Evolutionary conservation across 345 rosid genomes (phyloP), one percentile per base, ranked within the genome.

Genomic region (Lepidium aucheri): DNA sequence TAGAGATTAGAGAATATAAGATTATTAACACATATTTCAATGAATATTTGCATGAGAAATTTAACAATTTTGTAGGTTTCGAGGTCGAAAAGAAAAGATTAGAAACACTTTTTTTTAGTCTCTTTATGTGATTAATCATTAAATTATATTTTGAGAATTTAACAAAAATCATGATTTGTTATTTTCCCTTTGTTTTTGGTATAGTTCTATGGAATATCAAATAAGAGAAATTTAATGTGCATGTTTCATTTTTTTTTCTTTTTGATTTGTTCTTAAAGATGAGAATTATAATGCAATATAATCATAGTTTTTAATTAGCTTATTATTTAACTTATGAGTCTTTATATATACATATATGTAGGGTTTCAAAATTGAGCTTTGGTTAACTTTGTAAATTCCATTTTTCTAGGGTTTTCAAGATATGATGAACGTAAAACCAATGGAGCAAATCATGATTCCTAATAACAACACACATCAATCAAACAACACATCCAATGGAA

Each of bases 401-500:
- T 4, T 50, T n/a, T 53, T 74, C 17, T 39, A 74, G 77, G 73
- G 77, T 14, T 74, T 74, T 24, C 77, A 74, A 74, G 77, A 74
- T 39, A 60, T 74, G 73, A 74, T 67, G 68, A 74, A 74, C 53
- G 69, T 54, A 38, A 67, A 74, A 74, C 73, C 77, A 60, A 74
- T 74, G 73, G 77, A 74, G 64, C 77, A 67, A 10, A 74, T 64
- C 0, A 72, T 67, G 63, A 74, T 65, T 45, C 45, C 77, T 35
- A 60, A 60, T 45, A 73, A 53, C 72, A 67, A 13, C 58, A 67
- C 72, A 16, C 77, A 73, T 50, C 77, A 53, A 53, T 30, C 73
- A 60, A 65, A 32, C 73, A 67, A 63, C 15, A 22, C 60, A 56
- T 24, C 72, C 50, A 65, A 30, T 60, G 57, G 51, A 66, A 67